Evolutionary conservation across 345 rosid species (phyloP), one percentile per base, ranked within the genome.

Genomic region (Dimocarpus longan): DNA sequence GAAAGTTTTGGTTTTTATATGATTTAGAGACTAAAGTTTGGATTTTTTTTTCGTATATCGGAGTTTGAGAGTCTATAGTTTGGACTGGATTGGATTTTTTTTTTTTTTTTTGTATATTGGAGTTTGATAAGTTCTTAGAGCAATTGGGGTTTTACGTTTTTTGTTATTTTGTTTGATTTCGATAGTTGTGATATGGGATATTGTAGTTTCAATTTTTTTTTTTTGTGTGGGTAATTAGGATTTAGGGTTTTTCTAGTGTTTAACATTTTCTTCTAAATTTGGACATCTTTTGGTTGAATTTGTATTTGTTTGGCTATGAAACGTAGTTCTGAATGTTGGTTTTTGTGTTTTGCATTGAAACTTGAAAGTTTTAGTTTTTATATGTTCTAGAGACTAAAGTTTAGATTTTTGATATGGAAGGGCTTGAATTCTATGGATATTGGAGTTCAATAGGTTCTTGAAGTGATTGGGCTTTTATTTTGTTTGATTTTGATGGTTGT

Each of bases 191-290:
- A 12, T 24, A 48, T 26, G 39, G 39, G 12, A 44, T 64, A 37
- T 64, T 18, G 18, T 15, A 10, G 10, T n/a, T 48, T n/a, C 62
- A 13, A 24, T 2, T 46, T 11, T 7, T 16, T 69, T 74, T 6
- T 12, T 26, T 26, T 26, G 28, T 0, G 28, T 6, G n/a, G 11
- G 52, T 46, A 80, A 18, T 68, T 68, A 8, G 19, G 32, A 37
- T 8, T 37, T 7, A 54, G 85, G 90, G 87, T 78, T 85, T 87
- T 81, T 70, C 68, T 69, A 78, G 91, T 92, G 91, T 87, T 88
- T 89, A 85, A 76, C 87, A 81, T 11, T 4, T 70, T 70, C 37
- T 24, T 15, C 10, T 72, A 18, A 37, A 56, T 28, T 65, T 12
- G 32, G 18, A 3, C 21, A 16, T 9, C 7, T 70, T 75, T 8